Evolutionary conservation across 495 filamentous ascomycete genomes (phyloP).

Genomic region (Aspergillus steynii): DNA sequence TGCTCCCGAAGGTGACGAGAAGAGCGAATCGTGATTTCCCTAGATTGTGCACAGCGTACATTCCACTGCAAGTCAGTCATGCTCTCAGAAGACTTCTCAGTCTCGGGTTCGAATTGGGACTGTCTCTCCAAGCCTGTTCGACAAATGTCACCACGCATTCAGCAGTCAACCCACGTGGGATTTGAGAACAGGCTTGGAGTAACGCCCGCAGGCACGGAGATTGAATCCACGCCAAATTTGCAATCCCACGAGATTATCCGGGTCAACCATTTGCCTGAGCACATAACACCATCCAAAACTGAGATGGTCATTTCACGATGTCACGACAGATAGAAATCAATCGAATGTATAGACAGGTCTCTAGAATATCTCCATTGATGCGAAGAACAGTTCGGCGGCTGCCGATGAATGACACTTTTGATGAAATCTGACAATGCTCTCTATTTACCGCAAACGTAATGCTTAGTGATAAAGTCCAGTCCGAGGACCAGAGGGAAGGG

Average conservation of each 20-base stretch:
- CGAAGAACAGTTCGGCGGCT: not conserved
- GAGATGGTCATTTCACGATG: not conserved
- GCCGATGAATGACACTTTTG: not conserved
- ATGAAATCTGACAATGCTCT: not conserved
- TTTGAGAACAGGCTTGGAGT: no score
- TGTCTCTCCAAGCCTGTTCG: not conserved
- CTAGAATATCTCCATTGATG: not conserved
- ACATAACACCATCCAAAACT: not conserved
- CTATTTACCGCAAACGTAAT: not conserved
- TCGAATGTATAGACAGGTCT: not conserved
- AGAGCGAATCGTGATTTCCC: conserved; percentile 16
- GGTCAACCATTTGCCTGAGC: not conserved
- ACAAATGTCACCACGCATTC: not conserved
- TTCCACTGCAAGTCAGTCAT: not conserved
- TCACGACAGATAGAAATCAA: not conserved
- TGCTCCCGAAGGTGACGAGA: conserved; percentile 12
- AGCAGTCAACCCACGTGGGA: no score
- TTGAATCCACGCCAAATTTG: not conserved
- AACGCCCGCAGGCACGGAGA: not conserved
- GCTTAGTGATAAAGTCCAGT: not conserved
- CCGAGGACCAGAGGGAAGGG: not conserved
- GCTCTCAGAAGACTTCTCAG: not conserved
- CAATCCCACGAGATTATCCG: not conserved
- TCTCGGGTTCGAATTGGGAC: not conserved
- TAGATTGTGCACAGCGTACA: not conserved